A percentile compares a stretch with the other conserved stretches of the same genome.
Conservation (phyloP, 768 basidiomycete species). For the Lactifluus volemus region DNA sequence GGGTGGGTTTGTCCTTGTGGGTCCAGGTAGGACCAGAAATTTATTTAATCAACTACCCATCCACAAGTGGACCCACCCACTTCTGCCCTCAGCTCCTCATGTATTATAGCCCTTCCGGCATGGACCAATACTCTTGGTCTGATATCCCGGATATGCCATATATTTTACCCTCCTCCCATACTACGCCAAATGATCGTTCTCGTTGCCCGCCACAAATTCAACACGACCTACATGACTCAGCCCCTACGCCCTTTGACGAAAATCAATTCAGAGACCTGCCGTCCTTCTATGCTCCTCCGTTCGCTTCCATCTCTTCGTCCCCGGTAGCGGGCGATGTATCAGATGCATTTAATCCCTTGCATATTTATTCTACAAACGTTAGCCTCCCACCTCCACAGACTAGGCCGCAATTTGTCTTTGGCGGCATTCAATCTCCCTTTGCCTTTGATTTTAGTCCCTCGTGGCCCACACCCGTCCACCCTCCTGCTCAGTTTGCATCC, state of each 20-base stretch:
- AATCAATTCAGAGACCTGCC: background rate
- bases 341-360: conserved; percentile 1
- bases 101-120: background rate
- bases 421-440: background rate
- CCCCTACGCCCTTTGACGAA: background rate
- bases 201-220: background rate
- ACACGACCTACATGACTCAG: background rate
- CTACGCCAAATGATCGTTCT: background rate
- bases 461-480: background rate
- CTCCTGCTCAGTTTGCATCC: background rate
- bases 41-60: conserved; percentile 10
- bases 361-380: background rate
- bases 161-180: background rate
- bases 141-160: background rate
- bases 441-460: background rate
- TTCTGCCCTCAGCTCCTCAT: background rate
- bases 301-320: background rate
- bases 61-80: conserved; percentile 1
- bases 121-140: conserved; percentile 1
- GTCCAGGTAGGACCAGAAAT: conserved; percentile 2
- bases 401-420: conserved; percentile 1
- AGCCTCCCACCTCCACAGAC: background rate
- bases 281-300: background rate
- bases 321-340: background rate
- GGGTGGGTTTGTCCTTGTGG: conserved; percentile 11